phyloP scores from a whole-genome alignment of 2,329 filamentous ascomycete genomes.

The Bipolaris sorokiniana region DNA sequence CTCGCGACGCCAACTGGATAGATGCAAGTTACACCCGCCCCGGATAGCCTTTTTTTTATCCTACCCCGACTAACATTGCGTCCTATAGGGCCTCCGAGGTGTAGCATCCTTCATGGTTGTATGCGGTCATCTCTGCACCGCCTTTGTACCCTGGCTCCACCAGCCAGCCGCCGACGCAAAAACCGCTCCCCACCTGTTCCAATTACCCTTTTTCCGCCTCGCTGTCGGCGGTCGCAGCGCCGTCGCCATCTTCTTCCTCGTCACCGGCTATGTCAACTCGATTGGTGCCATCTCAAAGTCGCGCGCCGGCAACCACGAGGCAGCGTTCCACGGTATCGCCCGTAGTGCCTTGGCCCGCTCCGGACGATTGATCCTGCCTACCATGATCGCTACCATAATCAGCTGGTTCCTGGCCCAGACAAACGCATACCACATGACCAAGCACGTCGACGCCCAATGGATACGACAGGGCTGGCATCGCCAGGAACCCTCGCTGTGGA shows the following conservation, averaged over 20 bases:
- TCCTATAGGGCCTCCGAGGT: conserved; percentile 50
- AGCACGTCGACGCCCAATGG: conserved; percentile 66
- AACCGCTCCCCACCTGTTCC: conserved; percentile 58
- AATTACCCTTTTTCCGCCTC: conserved; percentile 65
- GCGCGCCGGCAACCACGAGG: conserved; percentile 60
- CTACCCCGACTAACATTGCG: conserved; percentile 29
- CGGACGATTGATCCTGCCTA: conserved; percentile 64
- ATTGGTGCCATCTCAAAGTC: conserved; percentile 65
- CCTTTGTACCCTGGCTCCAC: conserved; percentile 51
- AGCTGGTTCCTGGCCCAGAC: conserved; percentile 64
- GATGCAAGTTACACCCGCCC: conserved; percentile 38
- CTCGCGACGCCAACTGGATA: conserved; percentile 50
- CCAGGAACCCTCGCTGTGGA: conserved; percentile 42
- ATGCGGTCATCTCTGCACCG: conserved; percentile 51
- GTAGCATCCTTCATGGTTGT: conserved; percentile 53
- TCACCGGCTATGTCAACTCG: conserved; percentile 71
- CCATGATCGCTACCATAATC: conserved; percentile 60
- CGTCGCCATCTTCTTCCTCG: conserved; percentile 50
- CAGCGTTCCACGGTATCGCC: conserved; percentile 61
- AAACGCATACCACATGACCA: conserved; percentile 63
- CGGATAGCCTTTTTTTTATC: conserved; percentile 10
- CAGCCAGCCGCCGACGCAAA: conserved; percentile 51
- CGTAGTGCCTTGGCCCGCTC: conserved; percentile 65
- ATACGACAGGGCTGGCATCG: conserved; percentile 53
- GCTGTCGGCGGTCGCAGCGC: conserved; percentile 58